Conservation (phyloP, 768 basidiomycete species). For the Amylocystis lapponica region DNA sequence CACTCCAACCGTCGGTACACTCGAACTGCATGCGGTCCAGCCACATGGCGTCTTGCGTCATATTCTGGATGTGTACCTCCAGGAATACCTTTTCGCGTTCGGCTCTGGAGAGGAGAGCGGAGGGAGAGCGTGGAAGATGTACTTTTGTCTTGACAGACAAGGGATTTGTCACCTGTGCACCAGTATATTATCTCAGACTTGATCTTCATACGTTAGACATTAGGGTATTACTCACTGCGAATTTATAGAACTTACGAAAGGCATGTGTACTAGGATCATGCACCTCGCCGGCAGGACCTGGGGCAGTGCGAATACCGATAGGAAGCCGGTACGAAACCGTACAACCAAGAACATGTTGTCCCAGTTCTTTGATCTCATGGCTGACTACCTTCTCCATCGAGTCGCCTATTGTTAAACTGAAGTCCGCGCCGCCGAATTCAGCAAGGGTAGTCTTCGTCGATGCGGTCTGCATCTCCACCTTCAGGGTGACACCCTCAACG, state of each 20-base stretch:
- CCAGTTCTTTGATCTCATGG: slow-evolving; percentile 92
- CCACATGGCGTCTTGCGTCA: slow-evolving; percentile 69
- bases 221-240: slow-evolving; percentile 54
- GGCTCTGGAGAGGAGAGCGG: slow-evolving; percentile 53
- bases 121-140: slow-evolving; percentile 67
- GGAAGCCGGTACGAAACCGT: slow-evolving; percentile 79
- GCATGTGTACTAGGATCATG: slow-evolving; percentile 56
- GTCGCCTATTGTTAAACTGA: slow-evolving; percentile 47
- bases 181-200: not conserved
- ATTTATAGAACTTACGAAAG: slow-evolving; percentile 90
- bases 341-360: slow-evolving; percentile 85
- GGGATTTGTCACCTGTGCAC: slow-evolving; percentile 79
- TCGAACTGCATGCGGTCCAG: slow-evolving; percentile 82
- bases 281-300: slow-evolving; percentile 42
- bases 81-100: slow-evolving; percentile 85
- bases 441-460: slow-evolving; percentile 56
- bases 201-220: not conserved
- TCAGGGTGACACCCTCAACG: slow-evolving; percentile 58
- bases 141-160: slow-evolving; percentile 95
- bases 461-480: slow-evolving; percentile 83
- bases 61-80: slow-evolving; percentile 89
- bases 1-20: slow-evolving; percentile 60
- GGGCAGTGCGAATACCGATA: slow-evolving; percentile 44
- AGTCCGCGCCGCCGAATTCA: slow-evolving; percentile 54
- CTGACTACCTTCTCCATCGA: slow-evolving; percentile 63